These are phyloP conservation scores for Psidium friedrichsthalianum DNA, from an alignment of 345 rosid genomes.

Conservation along the genomic window DNA sequence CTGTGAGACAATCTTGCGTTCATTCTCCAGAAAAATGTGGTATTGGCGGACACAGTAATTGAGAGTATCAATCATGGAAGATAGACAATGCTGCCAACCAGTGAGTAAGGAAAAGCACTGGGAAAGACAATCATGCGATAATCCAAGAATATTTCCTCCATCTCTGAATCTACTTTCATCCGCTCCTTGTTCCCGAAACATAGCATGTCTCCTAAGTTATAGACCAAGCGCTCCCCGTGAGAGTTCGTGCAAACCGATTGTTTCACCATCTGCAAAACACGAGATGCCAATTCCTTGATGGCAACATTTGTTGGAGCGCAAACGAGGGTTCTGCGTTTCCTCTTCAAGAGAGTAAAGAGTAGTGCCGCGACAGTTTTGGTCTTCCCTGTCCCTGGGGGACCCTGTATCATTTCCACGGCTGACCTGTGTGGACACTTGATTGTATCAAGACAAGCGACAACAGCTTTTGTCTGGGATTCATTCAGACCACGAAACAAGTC, in stretches of 20 bases:
- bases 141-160: slow-evolving; percentile 9
- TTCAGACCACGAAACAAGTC: not conserved
- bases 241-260: not conserved
- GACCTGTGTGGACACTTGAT: not conserved
- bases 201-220: slow-evolving; percentile 8
- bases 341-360: slow-evolving; percentile 1
- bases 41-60: not conserved
- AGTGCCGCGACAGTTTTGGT: slow-evolving; percentile 5
- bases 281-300: slow-evolving; percentile 8
- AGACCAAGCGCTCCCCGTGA: not conserved
- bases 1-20: not conserved
- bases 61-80: slow-evolving; percentile 2
- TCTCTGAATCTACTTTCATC: not conserved
- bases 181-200: slow-evolving; percentile 7
- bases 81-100: slow-evolving; percentile 7
- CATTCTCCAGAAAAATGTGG: not conserved
- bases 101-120: slow-evolving; percentile 4
- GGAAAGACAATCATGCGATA: slow-evolving; percentile 7
- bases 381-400: slow-evolving; percentile 22
- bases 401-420: slow-evolving; percentile 10
- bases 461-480: slow-evolving; percentile 5
- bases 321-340: slow-evolving; percentile 10
- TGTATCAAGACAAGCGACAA: not conserved
- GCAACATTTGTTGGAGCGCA: slow-evolving; percentile 18
- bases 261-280: slow-evolving; percentile 10